phyloP scores from a whole-genome alignment of 1,139 yeast species.

The Sugiyamaella pinicola region DNA sequence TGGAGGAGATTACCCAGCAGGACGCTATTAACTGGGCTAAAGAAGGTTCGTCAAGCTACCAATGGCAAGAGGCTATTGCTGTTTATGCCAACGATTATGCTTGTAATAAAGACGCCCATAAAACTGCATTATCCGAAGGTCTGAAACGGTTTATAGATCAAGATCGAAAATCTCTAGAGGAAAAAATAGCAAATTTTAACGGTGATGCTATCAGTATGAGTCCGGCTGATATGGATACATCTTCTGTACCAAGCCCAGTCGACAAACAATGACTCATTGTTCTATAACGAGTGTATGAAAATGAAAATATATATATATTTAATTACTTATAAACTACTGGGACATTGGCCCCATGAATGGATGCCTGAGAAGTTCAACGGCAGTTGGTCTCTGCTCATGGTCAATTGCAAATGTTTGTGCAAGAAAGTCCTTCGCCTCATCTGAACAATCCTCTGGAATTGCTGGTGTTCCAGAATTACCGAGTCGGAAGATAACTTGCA shows the following conservation, averaged over 20 bases:
- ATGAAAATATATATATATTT: neutral
- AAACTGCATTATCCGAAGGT: constrained; percentile 22
- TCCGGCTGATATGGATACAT: constrained; percentile 4
- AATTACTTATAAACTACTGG: constrained; percentile 1
- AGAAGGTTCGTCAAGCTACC: constrained; percentile 31
- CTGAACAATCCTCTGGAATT: constrained; percentile 75
- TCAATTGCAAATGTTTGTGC: constrained; percentile 71
- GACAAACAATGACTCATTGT: neutral
- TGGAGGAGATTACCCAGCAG: constrained; percentile 23
- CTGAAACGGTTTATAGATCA: constrained; percentile 28
- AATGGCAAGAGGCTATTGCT: constrained; percentile 34
- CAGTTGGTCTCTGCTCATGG: constrained; percentile 70
- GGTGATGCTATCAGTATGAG: neutral
- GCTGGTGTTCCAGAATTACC: constrained; percentile 80
- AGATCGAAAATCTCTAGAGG: constrained; percentile 26
- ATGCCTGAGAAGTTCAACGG: constrained; percentile 67
- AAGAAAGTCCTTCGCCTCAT: constrained; percentile 68
- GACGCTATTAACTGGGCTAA: constrained; percentile 31
- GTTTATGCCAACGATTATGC: constrained; percentile 36
- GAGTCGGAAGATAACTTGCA: constrained; percentile 93
- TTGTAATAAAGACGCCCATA: constrained; percentile 24
- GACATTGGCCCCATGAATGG: constrained; percentile 40
- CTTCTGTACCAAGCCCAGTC: neutral
- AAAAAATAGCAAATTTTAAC: constrained; percentile 4
- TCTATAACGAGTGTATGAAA: neutral